These are phyloP conservation scores for Durio zibethinus DNA, from an alignment of 345 rosid genomes.

Conservation along the genomic window DNA sequence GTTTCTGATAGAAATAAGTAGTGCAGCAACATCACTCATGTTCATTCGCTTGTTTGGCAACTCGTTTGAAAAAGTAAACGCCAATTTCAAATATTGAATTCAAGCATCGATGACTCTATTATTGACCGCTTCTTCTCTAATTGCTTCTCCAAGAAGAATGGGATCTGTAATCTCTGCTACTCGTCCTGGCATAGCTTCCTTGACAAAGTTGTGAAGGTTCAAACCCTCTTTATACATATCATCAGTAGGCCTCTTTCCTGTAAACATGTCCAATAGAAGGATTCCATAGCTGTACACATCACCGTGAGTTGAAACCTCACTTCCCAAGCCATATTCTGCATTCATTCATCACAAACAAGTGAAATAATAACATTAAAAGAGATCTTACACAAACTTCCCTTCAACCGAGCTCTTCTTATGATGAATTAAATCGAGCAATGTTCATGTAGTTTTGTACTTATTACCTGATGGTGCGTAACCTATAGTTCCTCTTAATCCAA, in stretches of 20 bases:
- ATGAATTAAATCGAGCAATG: too few species aligned
- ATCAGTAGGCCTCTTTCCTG: conserved; percentile 20
- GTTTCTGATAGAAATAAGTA: too few species aligned
- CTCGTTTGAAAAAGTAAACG: background rate
- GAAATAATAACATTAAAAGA: too few species aligned
- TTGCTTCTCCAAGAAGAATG: background rate
- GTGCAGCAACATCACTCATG: too few species aligned
- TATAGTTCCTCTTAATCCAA: background rate
- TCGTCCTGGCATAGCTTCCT: conserved; percentile 7
- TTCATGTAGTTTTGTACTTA: too few species aligned
- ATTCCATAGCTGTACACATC: conserved; percentile 29
- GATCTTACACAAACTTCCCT: too few species aligned
- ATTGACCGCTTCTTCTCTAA: too few species aligned
- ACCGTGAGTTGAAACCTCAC: conserved; percentile 7
- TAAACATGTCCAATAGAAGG: conserved; percentile 26
- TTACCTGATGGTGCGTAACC: conserved; percentile 3
- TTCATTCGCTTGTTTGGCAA: too few species aligned
- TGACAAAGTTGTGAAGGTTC: conserved; percentile 13
- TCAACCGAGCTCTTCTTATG: too few species aligned
- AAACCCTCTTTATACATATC: conserved; percentile 9
- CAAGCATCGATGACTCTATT: background rate
- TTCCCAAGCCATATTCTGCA: conserved; percentile 29
- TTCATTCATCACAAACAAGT: background rate
- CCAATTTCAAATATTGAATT: background rate
- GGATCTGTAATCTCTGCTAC: conserved; percentile 19